Base-by-base conservation (phyloP, 768 basidiomycete genomes). In the Cystofilobasidium bisporidii region DNA sequence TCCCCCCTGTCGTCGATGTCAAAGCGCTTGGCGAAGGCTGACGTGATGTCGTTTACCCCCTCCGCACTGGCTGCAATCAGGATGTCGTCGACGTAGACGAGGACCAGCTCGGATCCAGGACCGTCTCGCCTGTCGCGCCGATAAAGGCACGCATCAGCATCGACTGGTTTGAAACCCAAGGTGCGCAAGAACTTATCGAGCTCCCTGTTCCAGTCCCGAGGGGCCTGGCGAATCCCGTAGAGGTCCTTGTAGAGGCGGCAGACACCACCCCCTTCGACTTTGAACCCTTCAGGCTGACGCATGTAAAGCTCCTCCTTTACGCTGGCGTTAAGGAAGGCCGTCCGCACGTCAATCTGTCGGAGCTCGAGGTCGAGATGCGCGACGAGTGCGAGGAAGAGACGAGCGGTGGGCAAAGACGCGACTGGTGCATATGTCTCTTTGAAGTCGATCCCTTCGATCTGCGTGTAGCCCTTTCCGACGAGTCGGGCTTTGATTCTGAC, bases 61-160 rank as follows among this genome's bases (percentile, higher is more conserved):
- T 50, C 47, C 30, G 43, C 50, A 3, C 30, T 8, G 1, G 48
- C 62, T 3, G 62, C 62, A 32, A 63, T 32, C 4, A 63, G 20
- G 33, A 63, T 9, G 32, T 53, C 62, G 36, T 63, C 62, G 17
- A 63, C 62, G 48, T 63, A 63, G 8, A 43, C 22, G 22, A 32
- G 62, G 28, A 63, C 24, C 22, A 36, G 15, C 47, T 50, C 32
- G 12, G 10, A 15, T 4, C 43, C 28, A 5, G 40, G 61, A 28
- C 32, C 48, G 48, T 33, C 47, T 5, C 14, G 43, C 43, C n/a
- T 47, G 26, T 28, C 15, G 5, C 47, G 47, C n/a, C 53, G 45
- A 28, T 28, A 48, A n/a, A 48, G 22, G 47, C 47, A 48, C 4
- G 20, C 3, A n/a, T 48, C 47, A 3, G 47, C 20, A 8, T 48